Conservation (phyloP, 2,329 filamentous ascomycete genomes). For the Magnaporthiopsis poae region DNA sequence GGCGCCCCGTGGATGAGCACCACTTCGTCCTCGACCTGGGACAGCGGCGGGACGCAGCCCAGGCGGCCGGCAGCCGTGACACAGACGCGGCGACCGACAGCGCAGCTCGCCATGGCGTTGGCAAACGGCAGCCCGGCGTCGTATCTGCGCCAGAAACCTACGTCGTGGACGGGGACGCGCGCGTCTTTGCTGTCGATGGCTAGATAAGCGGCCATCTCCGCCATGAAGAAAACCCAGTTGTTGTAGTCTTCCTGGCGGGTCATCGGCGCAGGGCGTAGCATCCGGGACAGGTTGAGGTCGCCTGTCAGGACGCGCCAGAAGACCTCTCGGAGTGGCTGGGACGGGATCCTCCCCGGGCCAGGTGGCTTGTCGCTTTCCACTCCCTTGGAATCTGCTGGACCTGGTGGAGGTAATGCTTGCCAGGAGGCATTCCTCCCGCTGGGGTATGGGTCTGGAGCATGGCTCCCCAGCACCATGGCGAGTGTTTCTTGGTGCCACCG, state of each 20-base stretch:
- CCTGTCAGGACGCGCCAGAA: neutral
- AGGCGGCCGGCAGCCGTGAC: neutral
- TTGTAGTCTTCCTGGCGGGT: neutral
- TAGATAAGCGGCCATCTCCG: neutral
- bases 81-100: neutral
- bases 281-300: neutral
- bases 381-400: no score
- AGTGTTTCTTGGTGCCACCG: neutral
- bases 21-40: neutral
- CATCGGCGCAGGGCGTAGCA: no score
- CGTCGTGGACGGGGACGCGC: neutral
- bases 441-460: neutral
- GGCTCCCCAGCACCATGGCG: neutral
- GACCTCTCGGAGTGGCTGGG: neutral
- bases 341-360: no score
- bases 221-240: neutral
- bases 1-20: neutral
- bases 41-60: neutral
- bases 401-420: no score
- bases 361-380: no score
- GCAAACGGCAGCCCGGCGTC: neutral
- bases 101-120: constrained; percentile 1
- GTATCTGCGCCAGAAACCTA: neutral
- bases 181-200: neutral
- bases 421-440: no score